These are phyloP conservation scores for Skeletonema marinoi DNA, from an alignment of 108 stramenopile species.

Conservation along the genomic window DNA sequence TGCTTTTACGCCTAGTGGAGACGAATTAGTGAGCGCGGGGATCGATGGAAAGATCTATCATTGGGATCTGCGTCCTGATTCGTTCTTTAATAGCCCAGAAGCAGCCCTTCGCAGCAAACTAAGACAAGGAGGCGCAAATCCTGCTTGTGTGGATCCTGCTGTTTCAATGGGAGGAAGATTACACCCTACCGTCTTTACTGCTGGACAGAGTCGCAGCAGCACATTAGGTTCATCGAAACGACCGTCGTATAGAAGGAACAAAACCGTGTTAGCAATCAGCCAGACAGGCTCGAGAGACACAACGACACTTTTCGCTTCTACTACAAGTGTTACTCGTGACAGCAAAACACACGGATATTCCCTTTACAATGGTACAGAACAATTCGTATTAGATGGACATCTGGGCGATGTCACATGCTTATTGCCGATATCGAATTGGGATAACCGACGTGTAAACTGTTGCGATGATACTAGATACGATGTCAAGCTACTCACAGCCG, in stretches of 20 bases:
- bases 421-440: slow-evolving; percentile 31
- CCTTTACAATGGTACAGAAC: slow-evolving; percentile 59
- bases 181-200: slow-evolving; percentile 11
- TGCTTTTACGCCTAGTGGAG: slow-evolving; percentile 62
- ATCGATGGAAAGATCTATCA: slow-evolving; percentile 54
- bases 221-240: slow-evolving; percentile 5
- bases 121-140: background rate
- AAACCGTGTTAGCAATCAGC: background rate
- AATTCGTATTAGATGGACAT: slow-evolving; percentile 60
- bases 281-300: slow-evolving; percentile 32
- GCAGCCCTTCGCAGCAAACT: slow-evolving; percentile 2
- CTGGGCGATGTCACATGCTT: slow-evolving; percentile 59
- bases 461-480: slow-evolving; percentile 23
- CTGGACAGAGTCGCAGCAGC: background rate
- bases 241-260: background rate
- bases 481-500: slow-evolving; percentile 58
- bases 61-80: slow-evolving; percentile 74
- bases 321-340: background rate
- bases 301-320: slow-evolving; percentile 20
- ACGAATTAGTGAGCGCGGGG: slow-evolving; percentile 60
- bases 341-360: slow-evolving; percentile 54
- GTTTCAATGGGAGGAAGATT: slow-evolving; percentile 27
- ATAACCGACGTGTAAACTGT: slow-evolving; percentile 10
- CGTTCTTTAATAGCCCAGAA: slow-evolving; percentile 45
- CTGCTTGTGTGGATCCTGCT: slow-evolving; percentile 20